Conservation (phyloP, 2,329 filamentous ascomycete species). For the Plectosphaerella plurivora region DNA sequence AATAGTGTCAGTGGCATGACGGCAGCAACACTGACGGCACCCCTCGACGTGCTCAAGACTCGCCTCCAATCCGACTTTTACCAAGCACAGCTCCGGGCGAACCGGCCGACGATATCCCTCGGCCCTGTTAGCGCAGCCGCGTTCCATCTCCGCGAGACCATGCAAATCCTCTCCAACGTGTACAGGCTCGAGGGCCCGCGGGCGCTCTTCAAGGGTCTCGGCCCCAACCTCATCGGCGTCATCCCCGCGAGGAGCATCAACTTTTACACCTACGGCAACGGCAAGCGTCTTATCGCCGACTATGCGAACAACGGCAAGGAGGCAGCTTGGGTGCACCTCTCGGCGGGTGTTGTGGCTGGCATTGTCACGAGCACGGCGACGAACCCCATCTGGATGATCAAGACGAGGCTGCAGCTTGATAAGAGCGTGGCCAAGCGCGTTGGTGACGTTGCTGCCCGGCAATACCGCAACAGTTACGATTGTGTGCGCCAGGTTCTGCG, state of each 20-base stretch:
- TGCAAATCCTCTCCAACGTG: slow-evolving; percentile 79
- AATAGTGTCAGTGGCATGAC: slow-evolving; percentile 82
- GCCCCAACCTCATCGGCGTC: slow-evolving; percentile 84
- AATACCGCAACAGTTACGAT: slow-evolving; percentile 84
- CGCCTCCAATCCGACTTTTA: slow-evolving; percentile 93
- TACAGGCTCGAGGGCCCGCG: slow-evolving; percentile 78
- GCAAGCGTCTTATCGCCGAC: slow-evolving; percentile 75
- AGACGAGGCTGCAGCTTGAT: slow-evolving; percentile 88
- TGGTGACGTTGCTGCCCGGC: slow-evolving; percentile 50
- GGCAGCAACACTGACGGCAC: slow-evolving; percentile 85
- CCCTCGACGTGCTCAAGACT: slow-evolving; percentile 91
- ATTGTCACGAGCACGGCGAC: slow-evolving; percentile 86
- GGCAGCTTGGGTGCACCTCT: slow-evolving; percentile 71
- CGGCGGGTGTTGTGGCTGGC: slow-evolving; percentile 72
- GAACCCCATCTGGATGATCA: slow-evolving; percentile 95
- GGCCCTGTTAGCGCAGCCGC: slow-evolving; percentile 61
- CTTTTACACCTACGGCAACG: slow-evolving; percentile 90
- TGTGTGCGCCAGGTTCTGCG: slow-evolving; percentile 79
- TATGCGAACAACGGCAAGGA: slow-evolving; percentile 68
- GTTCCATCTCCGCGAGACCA: slow-evolving; percentile 78
- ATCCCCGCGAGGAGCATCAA: slow-evolving; percentile 88
- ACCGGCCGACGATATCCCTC: slow-evolving; percentile 59
- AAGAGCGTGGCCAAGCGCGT: slow-evolving; percentile 59
- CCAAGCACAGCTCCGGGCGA: slow-evolving; percentile 71
- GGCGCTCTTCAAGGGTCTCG: slow-evolving; percentile 88